phyloP scores from a whole-genome alignment of 106 monocot genomes.

The Phalaenopsis aphrodite region DNA sequence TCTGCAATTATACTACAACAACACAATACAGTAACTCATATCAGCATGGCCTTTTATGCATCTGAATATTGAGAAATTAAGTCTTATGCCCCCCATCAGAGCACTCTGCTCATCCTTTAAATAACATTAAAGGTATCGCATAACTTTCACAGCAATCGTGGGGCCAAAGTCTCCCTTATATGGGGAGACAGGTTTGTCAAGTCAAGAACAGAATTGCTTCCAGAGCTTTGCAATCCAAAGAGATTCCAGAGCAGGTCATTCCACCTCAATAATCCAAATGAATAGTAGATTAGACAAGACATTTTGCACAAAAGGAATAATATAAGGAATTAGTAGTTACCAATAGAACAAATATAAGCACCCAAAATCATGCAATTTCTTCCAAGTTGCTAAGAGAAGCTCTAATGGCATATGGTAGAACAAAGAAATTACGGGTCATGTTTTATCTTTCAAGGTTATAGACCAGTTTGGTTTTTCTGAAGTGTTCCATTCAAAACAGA shows the following conservation, averaged over 20 bases:
- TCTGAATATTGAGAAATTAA: neutral
- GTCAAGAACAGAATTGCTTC: neutral
- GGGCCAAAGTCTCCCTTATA: neutral
- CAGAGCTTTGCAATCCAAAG: neutral
- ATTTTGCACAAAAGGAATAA: neutral
- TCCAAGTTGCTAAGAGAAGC: too few species aligned
- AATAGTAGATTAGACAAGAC: neutral
- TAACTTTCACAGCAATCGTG: neutral
- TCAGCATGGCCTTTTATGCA: too few species aligned
- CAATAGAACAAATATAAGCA: neutral
- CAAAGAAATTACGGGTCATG: neutral
- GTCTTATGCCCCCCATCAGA: neutral
- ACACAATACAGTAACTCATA: neutral
- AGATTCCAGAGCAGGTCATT: neutral
- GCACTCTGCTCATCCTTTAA: neutral
- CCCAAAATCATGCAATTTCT: too few species aligned
- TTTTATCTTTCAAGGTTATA: too few species aligned
- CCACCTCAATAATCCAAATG: neutral
- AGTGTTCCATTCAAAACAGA: too few species aligned
- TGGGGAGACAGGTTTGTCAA: neutral
- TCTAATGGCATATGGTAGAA: neutral
- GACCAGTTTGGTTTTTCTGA: too few species aligned
- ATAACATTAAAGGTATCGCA: too few species aligned
- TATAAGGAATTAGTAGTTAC: neutral
- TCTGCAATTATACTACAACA: neutral